Percentiles rank a stretch among this genome's conserved stretches.
phyloP scores from a whole-genome alignment of 129 eudicot genomes.

The Centella asiatica region DNA sequence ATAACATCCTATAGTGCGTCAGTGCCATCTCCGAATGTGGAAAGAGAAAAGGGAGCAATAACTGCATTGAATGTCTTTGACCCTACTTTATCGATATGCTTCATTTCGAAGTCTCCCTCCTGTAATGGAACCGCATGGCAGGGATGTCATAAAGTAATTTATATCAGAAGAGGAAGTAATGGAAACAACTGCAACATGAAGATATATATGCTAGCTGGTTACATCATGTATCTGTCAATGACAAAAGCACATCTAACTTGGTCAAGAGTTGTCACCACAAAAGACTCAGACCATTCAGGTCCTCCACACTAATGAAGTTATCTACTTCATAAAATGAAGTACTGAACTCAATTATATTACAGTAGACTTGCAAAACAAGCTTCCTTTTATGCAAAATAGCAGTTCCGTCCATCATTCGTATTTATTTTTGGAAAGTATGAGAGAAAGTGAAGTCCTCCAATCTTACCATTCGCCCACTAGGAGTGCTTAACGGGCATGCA shows the following conservation, averaged over 20 bases:
- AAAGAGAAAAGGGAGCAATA: slow-evolving; percentile 80
- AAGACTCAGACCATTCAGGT: neutral
- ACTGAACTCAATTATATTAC: neutral
- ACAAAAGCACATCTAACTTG: neutral
- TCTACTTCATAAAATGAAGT: neutral
- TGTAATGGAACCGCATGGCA: slow-evolving; percentile 17
- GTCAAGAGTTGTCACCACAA: neutral
- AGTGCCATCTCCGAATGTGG: slow-evolving; percentile 57
- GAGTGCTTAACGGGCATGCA: slow-evolving; percentile 87
- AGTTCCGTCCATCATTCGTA: neutral
- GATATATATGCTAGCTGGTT: neutral
- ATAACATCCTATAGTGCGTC: slow-evolving; percentile 36
- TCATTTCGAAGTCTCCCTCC: slow-evolving; percentile 96
- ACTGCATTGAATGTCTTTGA: slow-evolving; percentile 68
- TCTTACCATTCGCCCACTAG: slow-evolving; percentile 94
- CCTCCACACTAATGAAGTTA: neutral
- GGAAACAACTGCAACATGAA: neutral
- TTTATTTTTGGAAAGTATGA: neutral
- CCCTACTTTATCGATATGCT: slow-evolving; percentile 68
- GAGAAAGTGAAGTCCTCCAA: slow-evolving; percentile 1
- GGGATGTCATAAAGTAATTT: neutral
- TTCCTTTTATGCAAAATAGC: neutral
- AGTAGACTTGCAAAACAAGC: neutral
- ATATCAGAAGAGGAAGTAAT: neutral
- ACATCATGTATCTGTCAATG: neutral